Evolutionary conservation across 257 asterid genomes (phyloP), one percentile per base, ranked within the genome.

Genomic region (Fraxinus quadrangulata): DNA sequence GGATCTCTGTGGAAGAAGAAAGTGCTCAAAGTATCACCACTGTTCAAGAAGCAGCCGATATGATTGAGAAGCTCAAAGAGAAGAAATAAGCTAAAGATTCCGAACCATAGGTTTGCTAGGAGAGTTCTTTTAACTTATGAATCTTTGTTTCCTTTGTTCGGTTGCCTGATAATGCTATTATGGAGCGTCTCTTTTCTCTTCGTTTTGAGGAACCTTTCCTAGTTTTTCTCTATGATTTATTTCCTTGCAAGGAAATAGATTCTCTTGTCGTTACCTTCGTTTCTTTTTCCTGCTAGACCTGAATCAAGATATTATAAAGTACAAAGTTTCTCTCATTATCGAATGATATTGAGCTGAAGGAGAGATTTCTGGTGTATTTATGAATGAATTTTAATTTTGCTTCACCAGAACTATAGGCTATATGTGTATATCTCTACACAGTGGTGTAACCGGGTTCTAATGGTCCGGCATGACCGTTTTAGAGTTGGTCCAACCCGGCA

Each of bases 21-120:
- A 94, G 88, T 36, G 98, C 98, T 7, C 98, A 94, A 88, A 82
- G 82, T 80, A 94, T 94, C 78, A 61, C 86, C 42, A 88, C 98
- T 36, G 97, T 94, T 77, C 97, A 92, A 85, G 97, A 94, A 65
- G 98, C 98, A 67, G 98, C 98, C 0, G 90, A 92, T 84, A 84
- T 94, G 67, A 94, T 94, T 9, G 97, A 94, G 85, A 82, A 89
- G 26, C 97, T 94, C 74, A 16, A 91, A 17, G 81, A 85, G 81
- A 80, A 84, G 36, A 88, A 68, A 61, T 34, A 75, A 63, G 74
- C 49, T 36, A 31, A 23, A 42, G n/a, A 30, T 3, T 36, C 56
- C 70, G 13, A 33, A 72, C 16, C 30, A 3, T 33, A 71, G 84
- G 71, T 42, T 56, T 76, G 81, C 69, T 49, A 67, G 81, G 65